Evolutionary conservation across 371 early-diverging fungal genomes (phyloP).

Genomic region (Rhizopus arrhizus): DNA sequence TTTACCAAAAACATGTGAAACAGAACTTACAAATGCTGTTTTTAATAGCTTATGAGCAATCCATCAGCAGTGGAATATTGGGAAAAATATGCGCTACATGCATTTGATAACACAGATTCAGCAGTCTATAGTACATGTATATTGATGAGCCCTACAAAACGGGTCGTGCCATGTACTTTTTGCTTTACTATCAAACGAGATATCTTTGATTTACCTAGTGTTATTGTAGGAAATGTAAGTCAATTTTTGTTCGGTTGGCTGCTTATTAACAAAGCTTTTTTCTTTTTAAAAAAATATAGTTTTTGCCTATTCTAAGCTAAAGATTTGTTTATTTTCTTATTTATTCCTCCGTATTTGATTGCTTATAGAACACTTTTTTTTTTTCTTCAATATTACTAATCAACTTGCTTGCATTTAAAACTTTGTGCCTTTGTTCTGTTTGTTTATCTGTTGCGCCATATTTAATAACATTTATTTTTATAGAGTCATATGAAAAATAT

Average conservation of each 20-base stretch:
- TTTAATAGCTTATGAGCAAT: constrained; percentile 79
- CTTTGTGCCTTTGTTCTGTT: neutral
- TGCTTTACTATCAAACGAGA: constrained; percentile 92
- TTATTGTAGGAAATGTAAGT: constrained; percentile 75
- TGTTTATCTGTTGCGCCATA: neutral
- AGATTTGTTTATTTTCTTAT: constrained; percentile 3
- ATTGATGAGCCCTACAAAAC: constrained; percentile 67
- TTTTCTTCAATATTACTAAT: neutral
- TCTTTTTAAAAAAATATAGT: constrained; percentile 13
- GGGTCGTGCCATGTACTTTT: constrained; percentile 80
- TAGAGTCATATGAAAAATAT: neutral
- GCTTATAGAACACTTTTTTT: neutral
- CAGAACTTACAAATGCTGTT: neutral
- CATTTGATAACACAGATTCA: constrained; percentile 86
- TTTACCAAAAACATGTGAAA: constrained; percentile 1
- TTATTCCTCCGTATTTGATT: constrained; percentile 1
- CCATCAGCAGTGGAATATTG: constrained; percentile 89
- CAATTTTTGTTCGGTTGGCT: no score
- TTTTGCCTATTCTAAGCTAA: constrained; percentile 38
- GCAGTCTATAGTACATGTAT: constrained; percentile 81
- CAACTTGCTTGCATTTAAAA: no score
- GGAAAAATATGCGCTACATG: constrained; percentile 87
- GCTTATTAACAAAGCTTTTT: neutral
- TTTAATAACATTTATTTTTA: neutral
- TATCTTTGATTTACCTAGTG: constrained; percentile 89